Conservation (phyloP, 352 stramenopile genomes). For the Phytophthora litchii region DNA sequence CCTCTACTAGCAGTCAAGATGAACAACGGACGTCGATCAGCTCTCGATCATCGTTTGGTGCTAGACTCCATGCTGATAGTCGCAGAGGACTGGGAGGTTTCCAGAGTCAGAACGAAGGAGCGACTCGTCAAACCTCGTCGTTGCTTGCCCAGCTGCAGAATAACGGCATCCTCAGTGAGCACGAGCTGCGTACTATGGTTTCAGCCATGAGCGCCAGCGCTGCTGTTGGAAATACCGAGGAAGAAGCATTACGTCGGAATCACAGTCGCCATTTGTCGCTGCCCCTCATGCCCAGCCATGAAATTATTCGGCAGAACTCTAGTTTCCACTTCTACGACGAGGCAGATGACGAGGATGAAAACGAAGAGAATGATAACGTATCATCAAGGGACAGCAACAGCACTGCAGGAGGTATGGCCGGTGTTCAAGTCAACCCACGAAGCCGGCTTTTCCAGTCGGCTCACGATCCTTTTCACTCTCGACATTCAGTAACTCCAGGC, state of each 20-base stretch:
- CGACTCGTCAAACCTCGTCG: slow-evolving; percentile 8
- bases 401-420: slow-evolving; percentile 10
- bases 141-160: slow-evolving; percentile 23
- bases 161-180: slow-evolving; percentile 23
- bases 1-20: slow-evolving; percentile 51
- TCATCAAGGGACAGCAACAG: slow-evolving; percentile 33
- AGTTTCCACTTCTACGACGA: slow-evolving; percentile 29
- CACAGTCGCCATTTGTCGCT: slow-evolving; percentile 58
- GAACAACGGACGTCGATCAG: slow-evolving; percentile 34
- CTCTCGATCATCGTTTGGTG: slow-evolving; percentile 38
- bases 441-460: slow-evolving; percentile 30
- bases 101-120: slow-evolving; percentile 12
- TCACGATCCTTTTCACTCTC: slow-evolving; percentile 12
- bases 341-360: slow-evolving; percentile 27
- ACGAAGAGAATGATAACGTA: slow-evolving; percentile 21
- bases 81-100: slow-evolving; percentile 14
- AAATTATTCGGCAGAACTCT: slow-evolving; percentile 34
- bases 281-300: slow-evolving; percentile 59
- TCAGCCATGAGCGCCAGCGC: slow-evolving; percentile 33
- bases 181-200: slow-evolving; percentile 36
- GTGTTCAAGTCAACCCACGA: slow-evolving; percentile 8
- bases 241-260: slow-evolving; percentile 18
- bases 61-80: slow-evolving; percentile 12
- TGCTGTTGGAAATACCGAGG: slow-evolving; percentile 2
- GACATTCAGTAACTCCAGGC: slow-evolving; percentile 17